Conservation (phyloP, 164 flowering plant species). For the Houttuynia cordata region DNA sequence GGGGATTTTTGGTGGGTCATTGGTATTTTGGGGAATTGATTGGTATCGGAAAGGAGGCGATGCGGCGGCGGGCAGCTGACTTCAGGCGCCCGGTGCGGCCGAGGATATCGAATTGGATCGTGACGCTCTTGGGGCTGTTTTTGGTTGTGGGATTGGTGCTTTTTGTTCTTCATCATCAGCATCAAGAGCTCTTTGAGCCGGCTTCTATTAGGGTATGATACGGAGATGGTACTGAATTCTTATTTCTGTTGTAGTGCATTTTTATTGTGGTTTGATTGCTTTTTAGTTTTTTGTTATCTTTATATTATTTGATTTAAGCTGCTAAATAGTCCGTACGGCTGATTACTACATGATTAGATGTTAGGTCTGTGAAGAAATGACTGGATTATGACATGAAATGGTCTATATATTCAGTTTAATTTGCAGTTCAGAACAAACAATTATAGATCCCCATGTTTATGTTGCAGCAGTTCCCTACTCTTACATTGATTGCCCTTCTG, state of each 20-base stretch:
- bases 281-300: background rate
- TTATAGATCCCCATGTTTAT: too few relatives aligned
- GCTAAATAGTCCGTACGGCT: too few relatives aligned
- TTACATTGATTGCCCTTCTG: too few relatives aligned
- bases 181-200: slow-evolving; percentile 31
- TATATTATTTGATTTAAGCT: too few relatives aligned
- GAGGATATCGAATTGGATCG: slow-evolving; percentile 76
- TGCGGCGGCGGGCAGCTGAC: slow-evolving; percentile 84
- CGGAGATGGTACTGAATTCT: background rate
- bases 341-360: too few relatives aligned
- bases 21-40: too few relatives aligned
- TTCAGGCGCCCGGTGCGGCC: slow-evolving; percentile 78
- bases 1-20: too few relatives aligned
- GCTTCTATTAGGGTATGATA: slow-evolving; percentile 2
- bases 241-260: background rate
- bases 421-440: too few relatives aligned
- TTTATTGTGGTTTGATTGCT: background rate
- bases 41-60: slow-evolving; percentile 13
- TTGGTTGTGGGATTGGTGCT: slow-evolving; percentile 45
- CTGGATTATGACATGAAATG: too few relatives aligned
- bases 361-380: too few relatives aligned
- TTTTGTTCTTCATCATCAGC: slow-evolving; percentile 69
- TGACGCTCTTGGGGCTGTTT: slow-evolving; percentile 50
- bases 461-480: too few relatives aligned
- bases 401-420: too few relatives aligned